Evolutionary conservation across 2,329 filamentous ascomycete species (phyloP).

Genomic region (Phaeophleospora eucalypticola): DNA sequence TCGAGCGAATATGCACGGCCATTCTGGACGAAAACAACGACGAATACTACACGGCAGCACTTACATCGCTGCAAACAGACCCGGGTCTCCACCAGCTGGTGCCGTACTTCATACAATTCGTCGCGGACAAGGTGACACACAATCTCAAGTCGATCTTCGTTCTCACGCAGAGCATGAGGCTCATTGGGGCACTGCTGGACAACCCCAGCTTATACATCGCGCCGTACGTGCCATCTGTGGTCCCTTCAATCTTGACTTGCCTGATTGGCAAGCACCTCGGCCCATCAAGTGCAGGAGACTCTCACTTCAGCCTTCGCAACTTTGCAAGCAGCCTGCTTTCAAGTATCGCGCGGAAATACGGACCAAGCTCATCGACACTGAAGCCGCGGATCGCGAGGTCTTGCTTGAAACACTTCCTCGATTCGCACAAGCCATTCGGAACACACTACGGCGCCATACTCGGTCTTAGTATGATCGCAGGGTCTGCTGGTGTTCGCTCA

Average conservation of each 20-base stretch:
- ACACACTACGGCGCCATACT: slow-evolving; percentile 86
- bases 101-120: slow-evolving; percentile 94
- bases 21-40: slow-evolving; percentile 86
- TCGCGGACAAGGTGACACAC: slow-evolving; percentile 93
- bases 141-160: slow-evolving; percentile 85
- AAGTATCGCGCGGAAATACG: slow-evolving; percentile 75
- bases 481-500: slow-evolving; percentile 58
- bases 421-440: slow-evolving; percentile 74
- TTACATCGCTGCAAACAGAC: slow-evolving; percentile 81
- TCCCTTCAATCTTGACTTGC: slow-evolving; percentile 87
- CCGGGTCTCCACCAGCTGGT: slow-evolving; percentile 92
- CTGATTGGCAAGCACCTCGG: slow-evolving; percentile 80
- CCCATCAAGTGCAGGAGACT: slow-evolving; percentile 45
- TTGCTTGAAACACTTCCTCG: slow-evolving; percentile 86
- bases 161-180: slow-evolving; percentile 85
- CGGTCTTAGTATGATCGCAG: slow-evolving; percentile 74
- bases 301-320: slow-evolving; percentile 77
- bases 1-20: slow-evolving; percentile 87
- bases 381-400: slow-evolving; percentile 88
- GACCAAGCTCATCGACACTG: slow-evolving; percentile 72
- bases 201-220: slow-evolving; percentile 76
- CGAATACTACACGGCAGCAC: slow-evolving; percentile 77
- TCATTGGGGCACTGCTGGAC: slow-evolving; percentile 76
- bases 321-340: slow-evolving; percentile 77
- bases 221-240: slow-evolving; percentile 65